These are phyloP conservation scores for Suhomyces guaymorum DNA, from an alignment of 1,139 yeast genomes.

Conservation along the genomic window DNA sequence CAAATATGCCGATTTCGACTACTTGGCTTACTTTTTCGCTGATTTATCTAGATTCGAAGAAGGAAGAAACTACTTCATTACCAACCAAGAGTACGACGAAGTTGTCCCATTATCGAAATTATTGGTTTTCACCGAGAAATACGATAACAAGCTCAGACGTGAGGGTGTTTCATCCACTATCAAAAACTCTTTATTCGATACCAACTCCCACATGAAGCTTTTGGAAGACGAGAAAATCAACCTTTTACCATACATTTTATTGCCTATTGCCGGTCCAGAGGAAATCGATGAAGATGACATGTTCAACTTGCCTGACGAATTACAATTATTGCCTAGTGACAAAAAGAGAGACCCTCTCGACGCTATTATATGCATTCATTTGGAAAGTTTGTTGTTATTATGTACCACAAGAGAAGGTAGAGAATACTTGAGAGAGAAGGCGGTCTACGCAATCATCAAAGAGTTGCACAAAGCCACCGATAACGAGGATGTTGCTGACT, in stretches of 20 bases:
- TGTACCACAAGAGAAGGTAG: constrained; percentile 75
- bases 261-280: constrained; percentile 85
- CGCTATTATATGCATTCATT: constrained; percentile 66
- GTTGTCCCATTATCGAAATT: constrained; percentile 80
- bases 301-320: constrained; percentile 85
- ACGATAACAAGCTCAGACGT: constrained; percentile 76
- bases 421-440: constrained; percentile 70
- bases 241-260: constrained; percentile 73
- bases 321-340: constrained; percentile 76
- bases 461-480: constrained; percentile 75
- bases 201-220: constrained; percentile 62
- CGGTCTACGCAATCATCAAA: constrained; percentile 81
- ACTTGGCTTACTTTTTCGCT: constrained; percentile 84
- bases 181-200: constrained; percentile 84
- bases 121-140: constrained; percentile 79
- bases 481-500: constrained; percentile 62
- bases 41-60: constrained; percentile 72
- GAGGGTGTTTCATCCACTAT: constrained; percentile 93
- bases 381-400: constrained; percentile 74
- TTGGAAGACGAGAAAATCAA: constrained; percentile 66
- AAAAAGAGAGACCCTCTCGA: constrained; percentile 73
- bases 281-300: constrained; percentile 79
- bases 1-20: constrained; percentile 74
- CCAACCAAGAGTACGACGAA: constrained; percentile 70
- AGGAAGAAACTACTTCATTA: constrained; percentile 77